phyloP scores from a whole-genome alignment of 1,284 basidiomycete species.

The Leccinum subrobustum region DNA sequence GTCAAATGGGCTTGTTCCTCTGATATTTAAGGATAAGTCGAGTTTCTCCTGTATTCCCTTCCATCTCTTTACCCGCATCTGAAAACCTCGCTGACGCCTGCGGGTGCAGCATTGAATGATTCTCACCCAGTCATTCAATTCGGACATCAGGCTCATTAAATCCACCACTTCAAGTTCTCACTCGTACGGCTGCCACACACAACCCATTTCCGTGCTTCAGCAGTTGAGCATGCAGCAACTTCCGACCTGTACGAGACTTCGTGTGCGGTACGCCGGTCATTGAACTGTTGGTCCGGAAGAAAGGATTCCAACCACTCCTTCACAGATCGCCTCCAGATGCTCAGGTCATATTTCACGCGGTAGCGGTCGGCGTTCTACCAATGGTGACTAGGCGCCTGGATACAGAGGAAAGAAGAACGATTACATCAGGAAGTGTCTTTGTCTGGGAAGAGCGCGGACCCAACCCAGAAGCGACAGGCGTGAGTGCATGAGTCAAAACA shows the following conservation, averaged over 20 bases:
- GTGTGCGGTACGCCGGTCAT: conserved; percentile 30
- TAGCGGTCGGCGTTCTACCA: conserved; percentile 56
- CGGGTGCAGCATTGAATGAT: conserved; percentile 25
- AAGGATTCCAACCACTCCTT: conserved; percentile 37
- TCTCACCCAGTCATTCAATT: conserved; percentile 24
- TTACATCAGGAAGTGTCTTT: conserved; percentile 69
- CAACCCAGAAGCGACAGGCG: conserved; percentile 64
- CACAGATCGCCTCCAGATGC: conserved; percentile 62
- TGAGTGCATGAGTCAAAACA: conserved; percentile 35
- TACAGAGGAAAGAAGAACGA: conserved; percentile 64
- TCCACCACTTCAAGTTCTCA: conserved; percentile 22
- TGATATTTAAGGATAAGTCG: conserved; percentile 34
- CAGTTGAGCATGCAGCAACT: neutral
- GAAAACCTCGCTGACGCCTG: conserved; percentile 16
- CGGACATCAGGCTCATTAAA: conserved; percentile 30
- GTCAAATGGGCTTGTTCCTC: conserved; percentile 19
- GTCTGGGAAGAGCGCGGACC: conserved; percentile 82
- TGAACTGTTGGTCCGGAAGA: conserved; percentile 27
- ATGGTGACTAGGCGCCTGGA: conserved; percentile 75
- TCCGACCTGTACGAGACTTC: conserved; percentile 44
- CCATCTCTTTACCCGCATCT: conserved; percentile 11
- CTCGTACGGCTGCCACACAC: conserved; percentile 21
- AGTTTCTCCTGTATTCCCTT: conserved; percentile 15
- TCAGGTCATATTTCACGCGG: conserved; percentile 74
- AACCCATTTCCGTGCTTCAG: conserved; percentile 7